These are phyloP conservation scores for Globisporangium apiculatum DNA, from an alignment of 352 stramenopile species.

Conservation along the genomic window DNA sequence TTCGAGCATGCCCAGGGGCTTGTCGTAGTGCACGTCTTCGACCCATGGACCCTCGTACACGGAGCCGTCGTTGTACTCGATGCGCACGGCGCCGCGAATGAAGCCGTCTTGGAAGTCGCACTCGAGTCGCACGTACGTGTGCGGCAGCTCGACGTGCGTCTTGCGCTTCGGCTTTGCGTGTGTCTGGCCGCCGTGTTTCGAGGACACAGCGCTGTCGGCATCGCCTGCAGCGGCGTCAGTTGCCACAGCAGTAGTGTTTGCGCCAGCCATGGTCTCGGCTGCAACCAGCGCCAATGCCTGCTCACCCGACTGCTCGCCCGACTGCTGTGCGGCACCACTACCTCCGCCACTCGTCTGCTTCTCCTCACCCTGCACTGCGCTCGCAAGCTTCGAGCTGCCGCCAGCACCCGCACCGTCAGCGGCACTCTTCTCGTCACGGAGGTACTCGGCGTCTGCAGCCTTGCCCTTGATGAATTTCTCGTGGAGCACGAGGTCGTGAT, in stretches of 20 bases:
- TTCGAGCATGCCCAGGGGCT: constrained; percentile 27
- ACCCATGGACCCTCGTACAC: constrained; percentile 79
- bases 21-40: constrained; percentile 45
- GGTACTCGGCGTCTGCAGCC: constrained; percentile 43
- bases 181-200: too few relatives aligned
- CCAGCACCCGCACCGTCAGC: constrained; percentile 1
- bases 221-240: constrained; percentile 1
- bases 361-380: constrained; percentile 1
- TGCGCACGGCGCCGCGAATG: constrained; percentile 51
- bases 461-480: constrained; percentile 69
- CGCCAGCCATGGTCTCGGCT: background rate
- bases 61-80: constrained; percentile 77
- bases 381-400: background rate
- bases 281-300: too few relatives aligned
- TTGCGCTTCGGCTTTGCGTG: constrained; percentile 9
- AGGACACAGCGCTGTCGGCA: constrained; percentile 4
- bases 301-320: constrained; percentile 2
- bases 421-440: constrained; percentile 25
- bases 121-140: constrained; percentile 67
- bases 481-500: constrained; percentile 62
- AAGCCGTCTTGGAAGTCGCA: constrained; percentile 62
- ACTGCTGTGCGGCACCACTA: background rate
- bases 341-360: background rate
- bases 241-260: background rate
- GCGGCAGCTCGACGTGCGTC: constrained; percentile 32